Conservation (phyloP, 768 basidiomycete species). For the Naganishia randhawae region DNA sequence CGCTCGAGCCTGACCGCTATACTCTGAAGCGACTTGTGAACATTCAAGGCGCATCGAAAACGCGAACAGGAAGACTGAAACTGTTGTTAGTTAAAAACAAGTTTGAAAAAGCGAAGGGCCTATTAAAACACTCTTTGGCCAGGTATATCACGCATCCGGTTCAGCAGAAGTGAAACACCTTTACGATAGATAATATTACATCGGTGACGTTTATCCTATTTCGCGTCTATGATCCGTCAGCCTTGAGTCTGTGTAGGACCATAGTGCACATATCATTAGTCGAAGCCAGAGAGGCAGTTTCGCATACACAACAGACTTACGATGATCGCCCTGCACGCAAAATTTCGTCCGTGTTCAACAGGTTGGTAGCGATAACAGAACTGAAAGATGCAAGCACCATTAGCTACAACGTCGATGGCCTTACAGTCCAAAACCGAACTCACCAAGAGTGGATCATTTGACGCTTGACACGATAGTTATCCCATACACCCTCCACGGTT, state of each 20-base stretch:
- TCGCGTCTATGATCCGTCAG: slow-evolving; percentile 13
- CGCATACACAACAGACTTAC: slow-evolving; percentile 11
- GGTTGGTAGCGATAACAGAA: slow-evolving; percentile 77
- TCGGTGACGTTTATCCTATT: not conserved
- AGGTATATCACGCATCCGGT: not conserved
- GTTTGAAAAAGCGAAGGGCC: no score
- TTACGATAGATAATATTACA: not conserved
- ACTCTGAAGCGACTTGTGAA: no score
- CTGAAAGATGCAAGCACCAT: slow-evolving; percentile 30
- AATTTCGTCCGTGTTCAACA: slow-evolving; percentile 94
- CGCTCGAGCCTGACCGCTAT: no score
- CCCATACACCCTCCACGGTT: slow-evolving; percentile 93
- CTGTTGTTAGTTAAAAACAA: no score
- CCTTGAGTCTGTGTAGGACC: not conserved
- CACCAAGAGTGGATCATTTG: slow-evolving; percentile 98
- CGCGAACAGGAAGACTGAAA: no score
- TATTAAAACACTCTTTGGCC: no score
- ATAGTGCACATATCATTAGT: not conserved
- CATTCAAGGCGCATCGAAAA: no score
- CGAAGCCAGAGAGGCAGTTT: not conserved
- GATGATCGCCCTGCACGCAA: slow-evolving; percentile 54
- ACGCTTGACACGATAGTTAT: slow-evolving; percentile 96
- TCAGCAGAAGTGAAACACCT: not conserved
- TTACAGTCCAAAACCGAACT: slow-evolving; percentile 44
- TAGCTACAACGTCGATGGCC: not conserved